phyloP scores from a whole-genome alignment of 225 moss, liverwort and hornwort species.

The Sphagnum contortum region DNA sequence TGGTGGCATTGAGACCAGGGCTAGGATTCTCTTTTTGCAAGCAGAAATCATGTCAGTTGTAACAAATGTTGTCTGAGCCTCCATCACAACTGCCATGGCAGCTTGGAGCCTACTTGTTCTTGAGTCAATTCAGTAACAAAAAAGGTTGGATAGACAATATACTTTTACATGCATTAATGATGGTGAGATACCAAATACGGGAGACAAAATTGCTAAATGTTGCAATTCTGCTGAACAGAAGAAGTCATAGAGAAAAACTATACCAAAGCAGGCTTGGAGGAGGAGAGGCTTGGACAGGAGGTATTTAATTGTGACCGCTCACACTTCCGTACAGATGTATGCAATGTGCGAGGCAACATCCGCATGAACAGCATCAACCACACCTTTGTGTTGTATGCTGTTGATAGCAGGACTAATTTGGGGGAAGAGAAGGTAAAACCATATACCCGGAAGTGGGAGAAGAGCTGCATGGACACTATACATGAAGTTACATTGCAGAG shows the following conservation, averaged over 20 bases:
- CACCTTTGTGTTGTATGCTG: slow-evolving; percentile 35
- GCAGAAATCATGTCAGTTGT: too few relatives aligned
- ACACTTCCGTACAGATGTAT: slow-evolving; percentile 58
- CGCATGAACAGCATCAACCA: slow-evolving; percentile 24
- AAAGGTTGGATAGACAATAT: too few relatives aligned
- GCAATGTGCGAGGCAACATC: slow-evolving; percentile 71
- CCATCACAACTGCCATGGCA: too few relatives aligned
- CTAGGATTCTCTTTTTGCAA: too few relatives aligned
- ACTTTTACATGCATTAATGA: too few relatives aligned
- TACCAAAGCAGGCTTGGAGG: slow-evolving; percentile 19
- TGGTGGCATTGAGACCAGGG: too few relatives aligned
- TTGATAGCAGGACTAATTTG: slow-evolving; percentile 7
- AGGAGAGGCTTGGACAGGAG: slow-evolving; percentile 28
- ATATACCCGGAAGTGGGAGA: slow-evolving; percentile 92
- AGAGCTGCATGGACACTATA: slow-evolving; percentile 48
- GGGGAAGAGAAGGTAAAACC: slow-evolving; percentile 48
- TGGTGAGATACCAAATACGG: too few relatives aligned
- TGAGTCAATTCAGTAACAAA: too few relatives aligned
- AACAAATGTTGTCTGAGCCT: too few relatives aligned
- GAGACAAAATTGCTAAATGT: too few relatives aligned
- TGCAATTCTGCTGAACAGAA: neutral
- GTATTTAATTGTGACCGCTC: slow-evolving; percentile 61
- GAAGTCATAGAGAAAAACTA: slow-evolving; percentile 9
- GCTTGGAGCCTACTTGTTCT: too few relatives aligned
- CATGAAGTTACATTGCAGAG: slow-evolving; percentile 28